These are phyloP conservation scores for Viridothelium virens DNA, from an alignment of 495 filamentous ascomycete genomes.

Conservation along the genomic window DNA sequence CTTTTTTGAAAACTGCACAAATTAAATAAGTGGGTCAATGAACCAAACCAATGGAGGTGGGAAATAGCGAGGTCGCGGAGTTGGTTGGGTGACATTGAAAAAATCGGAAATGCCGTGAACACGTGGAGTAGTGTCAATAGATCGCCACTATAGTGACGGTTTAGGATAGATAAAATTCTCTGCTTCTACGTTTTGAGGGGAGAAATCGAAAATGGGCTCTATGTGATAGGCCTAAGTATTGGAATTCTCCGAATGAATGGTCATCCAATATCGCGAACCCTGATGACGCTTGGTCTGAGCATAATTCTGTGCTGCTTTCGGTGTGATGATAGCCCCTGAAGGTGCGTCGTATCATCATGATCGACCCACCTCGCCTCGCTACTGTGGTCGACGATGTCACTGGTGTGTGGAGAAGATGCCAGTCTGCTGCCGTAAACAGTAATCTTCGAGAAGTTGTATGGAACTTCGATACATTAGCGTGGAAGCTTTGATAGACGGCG, in stretches of 20 bases:
- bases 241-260: background rate
- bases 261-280: background rate
- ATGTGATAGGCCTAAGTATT: too few relatives aligned
- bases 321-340: background rate
- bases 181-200: too few relatives aligned
- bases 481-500: background rate
- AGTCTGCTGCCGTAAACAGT: background rate
- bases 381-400: background rate
- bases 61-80: too few relatives aligned
- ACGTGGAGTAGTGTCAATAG: too few relatives aligned
- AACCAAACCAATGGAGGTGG: too few relatives aligned
- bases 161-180: too few relatives aligned
- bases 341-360: background rate
- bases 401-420: background rate
- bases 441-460: slow-evolving; percentile 8
- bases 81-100: too few relatives aligned
- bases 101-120: too few relatives aligned
- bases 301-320: background rate
- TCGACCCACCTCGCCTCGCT: background rate
- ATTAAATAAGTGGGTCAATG: too few relatives aligned
- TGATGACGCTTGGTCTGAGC: background rate
- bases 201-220: too few relatives aligned
- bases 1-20: too few relatives aligned
- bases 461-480: background rate
- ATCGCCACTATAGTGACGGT: too few relatives aligned